A percentile compares a stretch with the other conserved stretches of the same genome.
Evolutionary conservation across 352 stramenopile species (phyloP).

Genomic region (Peronosclerospora sorghi): DNA sequence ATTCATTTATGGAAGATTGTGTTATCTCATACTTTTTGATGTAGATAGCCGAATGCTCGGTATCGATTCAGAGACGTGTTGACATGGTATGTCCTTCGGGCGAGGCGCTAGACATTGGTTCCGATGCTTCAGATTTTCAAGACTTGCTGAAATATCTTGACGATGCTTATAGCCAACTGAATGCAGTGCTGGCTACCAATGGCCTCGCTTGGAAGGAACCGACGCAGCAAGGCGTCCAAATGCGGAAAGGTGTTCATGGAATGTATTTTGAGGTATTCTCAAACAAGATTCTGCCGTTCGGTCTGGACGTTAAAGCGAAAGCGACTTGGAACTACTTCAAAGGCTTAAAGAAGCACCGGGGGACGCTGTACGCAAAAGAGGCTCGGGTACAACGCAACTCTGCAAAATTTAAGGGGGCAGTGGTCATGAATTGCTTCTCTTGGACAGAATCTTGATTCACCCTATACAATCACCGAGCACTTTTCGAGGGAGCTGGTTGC

Average conservation of each 20-base stretch:
- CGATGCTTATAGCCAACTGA: constrained; percentile 12
- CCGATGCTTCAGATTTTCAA: constrained; percentile 16
- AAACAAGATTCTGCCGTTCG: constrained; percentile 22
- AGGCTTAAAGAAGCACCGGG: constrained; percentile 23
- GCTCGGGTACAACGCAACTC: constrained; percentile 14
- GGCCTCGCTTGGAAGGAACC: constrained; percentile 15
- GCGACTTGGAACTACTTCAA: constrained; percentile 29
- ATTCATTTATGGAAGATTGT: neutral
- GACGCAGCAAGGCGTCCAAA: constrained; percentile 18
- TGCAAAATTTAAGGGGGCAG: neutral
- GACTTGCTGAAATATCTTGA: constrained; percentile 17
- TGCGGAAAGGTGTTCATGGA: constrained; percentile 13
- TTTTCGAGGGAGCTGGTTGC: constrained; percentile 46
- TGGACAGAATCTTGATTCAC: constrained; percentile 17
- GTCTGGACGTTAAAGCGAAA: constrained; percentile 13
- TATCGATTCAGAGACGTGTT: constrained; percentile 8
- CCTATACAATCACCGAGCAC: constrained; percentile 47
- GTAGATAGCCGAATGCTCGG: constrained; percentile 11
- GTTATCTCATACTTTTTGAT: neutral
- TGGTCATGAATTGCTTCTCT: neutral
- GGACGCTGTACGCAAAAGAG: constrained; percentile 22
- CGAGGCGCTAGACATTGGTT: constrained; percentile 10
- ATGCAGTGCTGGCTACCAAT: constrained; percentile 17
- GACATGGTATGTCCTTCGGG: constrained; percentile 6
- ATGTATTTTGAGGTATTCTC: constrained; percentile 25